Percentiles rank a stretch among this genome's conserved stretches.
phyloP scores from a whole-genome alignment of 2,329 filamentous ascomycete genomes.

The Diaporthe ampelina region DNA sequence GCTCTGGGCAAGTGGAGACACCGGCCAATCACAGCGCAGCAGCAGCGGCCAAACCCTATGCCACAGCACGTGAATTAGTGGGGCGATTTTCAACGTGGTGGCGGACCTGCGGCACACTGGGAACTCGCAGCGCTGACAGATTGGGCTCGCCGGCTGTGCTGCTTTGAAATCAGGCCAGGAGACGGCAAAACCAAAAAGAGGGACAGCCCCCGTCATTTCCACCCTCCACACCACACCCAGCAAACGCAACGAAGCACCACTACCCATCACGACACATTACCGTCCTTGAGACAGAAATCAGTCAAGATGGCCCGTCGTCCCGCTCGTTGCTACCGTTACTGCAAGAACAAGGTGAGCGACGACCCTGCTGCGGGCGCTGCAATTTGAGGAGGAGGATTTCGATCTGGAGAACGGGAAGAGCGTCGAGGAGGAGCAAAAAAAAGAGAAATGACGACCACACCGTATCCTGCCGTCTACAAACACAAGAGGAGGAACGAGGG shows the following conservation, averaged over 20 bases:
- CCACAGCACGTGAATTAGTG: slow-evolving; percentile 1
- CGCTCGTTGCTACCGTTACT: slow-evolving; percentile 99
- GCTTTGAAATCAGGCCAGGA: slow-evolving; percentile 69
- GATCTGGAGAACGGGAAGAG: slow-evolving; percentile 4
- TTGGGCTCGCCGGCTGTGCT: slow-evolving; percentile 45
- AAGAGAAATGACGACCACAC: slow-evolving; percentile 10
- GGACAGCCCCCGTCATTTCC: slow-evolving; percentile 46
- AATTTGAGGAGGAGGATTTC: neutral
- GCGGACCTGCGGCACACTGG: neutral
- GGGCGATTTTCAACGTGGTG: neutral
- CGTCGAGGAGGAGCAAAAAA: neutral
- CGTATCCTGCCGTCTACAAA: slow-evolving; percentile 25
- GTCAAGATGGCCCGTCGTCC: slow-evolving; percentile 99
- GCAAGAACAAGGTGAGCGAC: slow-evolving; percentile 98
- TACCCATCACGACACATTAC: slow-evolving; percentile 57
- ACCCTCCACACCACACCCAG: slow-evolving; percentile 50
- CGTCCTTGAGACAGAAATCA: slow-evolving; percentile 65
- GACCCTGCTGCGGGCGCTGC: slow-evolving; percentile 33
- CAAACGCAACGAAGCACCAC: slow-evolving; percentile 56
- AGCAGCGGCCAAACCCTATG: neutral
- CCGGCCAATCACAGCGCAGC: slow-evolving; percentile 8
- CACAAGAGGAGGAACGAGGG: neutral
- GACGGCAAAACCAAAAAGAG: slow-evolving; percentile 46
- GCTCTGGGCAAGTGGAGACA: neutral
- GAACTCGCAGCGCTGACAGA: neutral